Base-by-base conservation (phyloP, 306 rosid genomes). In the Acacia melanoxylon region DNA sequence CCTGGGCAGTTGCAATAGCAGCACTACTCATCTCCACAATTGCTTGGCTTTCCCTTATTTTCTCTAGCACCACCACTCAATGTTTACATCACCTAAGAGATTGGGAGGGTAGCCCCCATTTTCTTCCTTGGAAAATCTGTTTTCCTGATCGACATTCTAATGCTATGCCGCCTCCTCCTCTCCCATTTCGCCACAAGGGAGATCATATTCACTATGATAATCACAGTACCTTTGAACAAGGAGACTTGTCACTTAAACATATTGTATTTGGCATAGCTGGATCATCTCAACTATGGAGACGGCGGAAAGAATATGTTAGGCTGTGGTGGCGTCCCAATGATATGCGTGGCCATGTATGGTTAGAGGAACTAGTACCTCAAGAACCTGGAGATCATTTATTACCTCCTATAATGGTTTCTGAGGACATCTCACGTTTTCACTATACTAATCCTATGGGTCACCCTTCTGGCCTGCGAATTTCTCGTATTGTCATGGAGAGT, bases 311-410 rank as follows among this genome's bases (percentile, higher is more conserved):
- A 72, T 92, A 86, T 72, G 72, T 92, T 27, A 87, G 86, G 78
- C 84, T 92, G 5, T 92, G 94, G 97, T 92, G 97, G 97, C 93
- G 90, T 20, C 90, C 91, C n/a, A 67, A 68, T 67, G 88, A 86
- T 44, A 90, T 92, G 94, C 91, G 91, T 6, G 94, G 94, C 20
- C 91, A 92, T 84, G 91, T 90, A 72, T 92, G 97, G 97, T 72
- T 92, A 68, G 97, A 92, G 33, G 97, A 92, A 78, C 83, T 82
- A 58, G 86, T 90, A 45, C 85, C 78, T 35, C 78, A 65, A 68
- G 91, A 83, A 48, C 63, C 78, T 24, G 78, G 81, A 17, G 97
- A 92, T 82, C 74, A 78, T 63, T 80, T 83, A 51, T 79, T 90
- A 75, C 97, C 97, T 41, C 84, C 91, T 35, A 68, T 85, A 31